Percentiles rank a stretch among this genome's conserved stretches.
Evolutionary conservation across 192 early-diverging fungal species (phyloP).

Genomic region (Coemansia aciculifera): DNA sequence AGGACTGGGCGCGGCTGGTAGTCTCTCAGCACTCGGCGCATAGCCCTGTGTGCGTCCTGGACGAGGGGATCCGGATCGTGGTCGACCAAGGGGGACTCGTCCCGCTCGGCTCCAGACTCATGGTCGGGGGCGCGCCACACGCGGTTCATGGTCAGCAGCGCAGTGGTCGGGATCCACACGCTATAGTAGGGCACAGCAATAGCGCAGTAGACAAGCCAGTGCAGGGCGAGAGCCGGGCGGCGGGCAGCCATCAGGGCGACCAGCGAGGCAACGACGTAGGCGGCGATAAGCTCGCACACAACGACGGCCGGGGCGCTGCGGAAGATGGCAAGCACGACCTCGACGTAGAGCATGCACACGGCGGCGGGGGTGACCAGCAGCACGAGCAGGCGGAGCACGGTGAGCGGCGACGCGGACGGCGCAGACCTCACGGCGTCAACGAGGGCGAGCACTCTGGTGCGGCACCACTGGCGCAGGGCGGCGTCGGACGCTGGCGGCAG

Average conservation of each 20-base stretch:
- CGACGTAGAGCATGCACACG: slow-evolving; percentile 53
- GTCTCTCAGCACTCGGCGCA: slow-evolving; percentile 27
- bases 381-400: slow-evolving; percentile 39
- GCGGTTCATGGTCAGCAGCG: slow-evolving; percentile 55
- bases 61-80: slow-evolving; percentile 16
- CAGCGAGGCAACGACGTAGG: slow-evolving; percentile 35
- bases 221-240: slow-evolving; percentile 30
- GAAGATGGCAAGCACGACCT: slow-evolving; percentile 52
- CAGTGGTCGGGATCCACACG: slow-evolving; percentile 49
- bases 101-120: background rate
- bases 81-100: slow-evolving; percentile 5
- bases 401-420: slow-evolving; percentile 35
- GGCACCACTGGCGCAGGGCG: slow-evolving; percentile 53
- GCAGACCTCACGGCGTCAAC: slow-evolving; percentile 40
- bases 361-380: slow-evolving; percentile 46
- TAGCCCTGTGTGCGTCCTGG: slow-evolving; percentile 10
- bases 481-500: slow-evolving; percentile 36
- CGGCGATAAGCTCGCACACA: slow-evolving; percentile 52
- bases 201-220: slow-evolving; percentile 46
- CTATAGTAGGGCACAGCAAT: slow-evolving; percentile 48
- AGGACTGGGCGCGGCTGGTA: slow-evolving; percentile 16
- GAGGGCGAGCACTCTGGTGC: slow-evolving; percentile 44
- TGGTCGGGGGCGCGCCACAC: slow-evolving; percentile 48
- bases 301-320: slow-evolving; percentile 51
- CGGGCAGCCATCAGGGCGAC: slow-evolving; percentile 29